Conservation (phyloP, 768 basidiomycete genomes). For the Collybiopsis luxurians region DNA sequence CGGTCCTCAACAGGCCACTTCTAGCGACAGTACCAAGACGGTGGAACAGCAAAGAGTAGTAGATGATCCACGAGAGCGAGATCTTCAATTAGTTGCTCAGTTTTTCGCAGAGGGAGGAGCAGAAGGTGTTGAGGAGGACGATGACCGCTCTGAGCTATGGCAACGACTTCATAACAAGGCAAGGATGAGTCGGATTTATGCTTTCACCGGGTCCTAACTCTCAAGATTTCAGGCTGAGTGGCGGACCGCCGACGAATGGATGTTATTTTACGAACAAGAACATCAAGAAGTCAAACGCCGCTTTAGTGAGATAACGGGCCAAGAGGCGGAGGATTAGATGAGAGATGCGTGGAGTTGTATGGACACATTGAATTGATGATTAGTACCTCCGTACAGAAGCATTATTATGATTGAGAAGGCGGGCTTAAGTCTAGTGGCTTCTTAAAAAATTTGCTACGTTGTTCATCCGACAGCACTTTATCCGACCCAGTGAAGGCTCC, state of each 20-base stretch:
- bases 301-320: slow-evolving; percentile 31
- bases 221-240: slow-evolving; percentile 9
- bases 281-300: slow-evolving; percentile 33
- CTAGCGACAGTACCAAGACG: background rate
- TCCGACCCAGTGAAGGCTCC: slow-evolving; percentile 57
- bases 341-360: background rate
- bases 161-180: slow-evolving; percentile 45
- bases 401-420: slow-evolving; percentile 4
- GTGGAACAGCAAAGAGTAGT: background rate
- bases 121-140: slow-evolving; percentile 24
- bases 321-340: background rate
- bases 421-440: slow-evolving; percentile 38
- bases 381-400: background rate
- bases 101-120: slow-evolving; percentile 55
- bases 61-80: slow-evolving; percentile 25
- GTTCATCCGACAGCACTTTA: slow-evolving; percentile 52
- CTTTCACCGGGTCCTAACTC: background rate
- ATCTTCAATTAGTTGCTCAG: slow-evolving; percentile 48
- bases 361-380: background rate
- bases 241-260: slow-evolving; percentile 32
- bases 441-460: slow-evolving; percentile 83
- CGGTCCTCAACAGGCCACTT: background rate
- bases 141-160: slow-evolving; percentile 41
- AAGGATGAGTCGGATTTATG: slow-evolving; percentile 12
- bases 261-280: slow-evolving; percentile 47